phyloP scores from a whole-genome alignment of 495 filamentous ascomycete species.

The Neurospora africana region DNA sequence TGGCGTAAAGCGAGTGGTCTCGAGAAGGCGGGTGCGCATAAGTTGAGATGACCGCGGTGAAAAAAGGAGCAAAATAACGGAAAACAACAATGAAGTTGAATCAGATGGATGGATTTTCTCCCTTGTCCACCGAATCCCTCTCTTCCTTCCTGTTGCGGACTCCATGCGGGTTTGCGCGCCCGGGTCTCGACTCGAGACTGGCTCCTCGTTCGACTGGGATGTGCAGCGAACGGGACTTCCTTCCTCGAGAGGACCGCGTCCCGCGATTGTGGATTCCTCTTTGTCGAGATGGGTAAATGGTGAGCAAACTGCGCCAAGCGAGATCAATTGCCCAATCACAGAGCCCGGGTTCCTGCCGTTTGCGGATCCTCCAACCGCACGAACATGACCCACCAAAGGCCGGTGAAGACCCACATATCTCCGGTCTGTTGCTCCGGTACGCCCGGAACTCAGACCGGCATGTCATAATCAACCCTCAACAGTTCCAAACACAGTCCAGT shows the following conservation, averaged over 20 bases:
- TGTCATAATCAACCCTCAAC: not conserved
- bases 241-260: not conserved
- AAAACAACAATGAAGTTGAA: not conserved
- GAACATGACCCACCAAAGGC: not conserved
- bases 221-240: not conserved
- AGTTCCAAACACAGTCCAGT: not conserved
- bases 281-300: not conserved
- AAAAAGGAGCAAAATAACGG: not conserved
- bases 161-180: not conserved
- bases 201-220: not conserved
- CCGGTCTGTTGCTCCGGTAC: not conserved
- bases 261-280: not conserved
- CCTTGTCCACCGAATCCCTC: not conserved
- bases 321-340: not conserved
- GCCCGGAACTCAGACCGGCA: not conserved
- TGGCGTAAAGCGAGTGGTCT: not conserved
- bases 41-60: not conserved
- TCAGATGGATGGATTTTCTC: not conserved
- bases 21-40: not conserved
- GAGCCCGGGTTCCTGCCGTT: not conserved
- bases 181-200: not conserved
- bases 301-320: not conserved
- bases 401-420: not conserved
- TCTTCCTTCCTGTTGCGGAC: not conserved
- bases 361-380: not conserved